phyloP scores from a whole-genome alignment of 345 rosid genomes.

The Nasturtium officinale region DNA sequence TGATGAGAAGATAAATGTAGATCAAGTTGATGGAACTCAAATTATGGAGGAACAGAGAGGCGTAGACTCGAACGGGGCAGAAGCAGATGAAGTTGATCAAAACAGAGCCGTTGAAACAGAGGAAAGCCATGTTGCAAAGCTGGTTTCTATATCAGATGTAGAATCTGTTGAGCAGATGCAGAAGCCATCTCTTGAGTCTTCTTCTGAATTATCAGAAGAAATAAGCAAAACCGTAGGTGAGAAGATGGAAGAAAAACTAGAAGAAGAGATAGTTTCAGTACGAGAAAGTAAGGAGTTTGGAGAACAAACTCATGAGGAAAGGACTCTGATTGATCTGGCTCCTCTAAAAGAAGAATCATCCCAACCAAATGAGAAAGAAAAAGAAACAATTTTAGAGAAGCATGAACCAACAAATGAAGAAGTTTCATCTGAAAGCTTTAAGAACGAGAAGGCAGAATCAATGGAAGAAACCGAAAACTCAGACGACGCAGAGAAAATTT shows the following conservation, averaged over 20 bases:
- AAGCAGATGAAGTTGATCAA: slow-evolving; percentile 3
- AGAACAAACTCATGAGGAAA: slow-evolving; percentile 2
- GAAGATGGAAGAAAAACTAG: background rate
- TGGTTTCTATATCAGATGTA: background rate
- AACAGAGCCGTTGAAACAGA: slow-evolving; percentile 15
- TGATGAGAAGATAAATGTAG: background rate
- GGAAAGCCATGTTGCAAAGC: background rate
- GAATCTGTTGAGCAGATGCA: slow-evolving; percentile 27
- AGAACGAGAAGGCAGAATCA: background rate
- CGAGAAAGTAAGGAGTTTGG: background rate
- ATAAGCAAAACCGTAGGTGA: slow-evolving; percentile 24
- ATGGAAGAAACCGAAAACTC: background rate
- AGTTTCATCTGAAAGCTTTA: slow-evolving; percentile 11
- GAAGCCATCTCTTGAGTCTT: slow-evolving; percentile 16
- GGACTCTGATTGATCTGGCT: background rate
- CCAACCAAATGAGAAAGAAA: background rate
- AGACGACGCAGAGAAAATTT: slow-evolving; percentile 3
- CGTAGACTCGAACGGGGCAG: background rate
- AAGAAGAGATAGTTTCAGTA: slow-evolving; percentile 24
- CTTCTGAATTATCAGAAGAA: slow-evolving; percentile 41
- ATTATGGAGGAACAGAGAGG: slow-evolving; percentile 18
- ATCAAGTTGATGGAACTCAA: slow-evolving; percentile 10
- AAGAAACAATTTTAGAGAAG: slow-evolving; percentile 18
- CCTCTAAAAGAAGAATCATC: slow-evolving; percentile 18
- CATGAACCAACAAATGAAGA: slow-evolving; percentile 27